phyloP scores from a whole-genome alignment of 202 grass and related monocot species.

The Panicum virgatum region DNA sequence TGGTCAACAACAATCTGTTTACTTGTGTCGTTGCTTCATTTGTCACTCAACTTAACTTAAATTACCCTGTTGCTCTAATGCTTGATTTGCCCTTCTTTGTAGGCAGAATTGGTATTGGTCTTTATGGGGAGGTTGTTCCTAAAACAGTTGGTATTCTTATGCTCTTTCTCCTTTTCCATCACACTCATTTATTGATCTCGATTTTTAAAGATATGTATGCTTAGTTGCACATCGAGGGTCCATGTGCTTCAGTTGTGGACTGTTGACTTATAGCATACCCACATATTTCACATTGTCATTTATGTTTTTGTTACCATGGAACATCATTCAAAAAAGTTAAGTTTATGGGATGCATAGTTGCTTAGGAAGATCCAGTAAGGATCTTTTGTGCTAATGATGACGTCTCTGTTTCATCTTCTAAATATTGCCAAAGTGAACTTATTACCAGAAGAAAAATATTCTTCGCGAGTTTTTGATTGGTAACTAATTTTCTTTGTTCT shows the following conservation, averaged over 20 bases:
- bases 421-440: not conserved
- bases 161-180: not conserved
- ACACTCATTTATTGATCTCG: not conserved
- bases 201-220: not conserved
- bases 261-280: not conserved
- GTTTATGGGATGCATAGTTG: constrained; percentile 13
- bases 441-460: not conserved
- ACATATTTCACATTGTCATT: not conserved
- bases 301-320: not conserved
- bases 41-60: not conserved
- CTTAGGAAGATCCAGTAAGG: not conserved
- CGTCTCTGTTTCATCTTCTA: not conserved
- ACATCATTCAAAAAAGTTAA: not conserved
- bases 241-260: not conserved
- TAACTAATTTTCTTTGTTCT: constrained; percentile 31
- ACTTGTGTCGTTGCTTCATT: not conserved
- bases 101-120: constrained; percentile 95
- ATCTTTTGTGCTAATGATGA: not conserved
- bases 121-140: constrained; percentile 79
- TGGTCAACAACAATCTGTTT: not conserved
- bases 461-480: not conserved
- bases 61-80: not conserved
- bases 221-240: not conserved
- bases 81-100: constrained; percentile 11
- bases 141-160: constrained; percentile 83